Evolutionary conservation across 306 rosid species (phyloP).

Genomic region (Sicyos baderoa): DNA sequence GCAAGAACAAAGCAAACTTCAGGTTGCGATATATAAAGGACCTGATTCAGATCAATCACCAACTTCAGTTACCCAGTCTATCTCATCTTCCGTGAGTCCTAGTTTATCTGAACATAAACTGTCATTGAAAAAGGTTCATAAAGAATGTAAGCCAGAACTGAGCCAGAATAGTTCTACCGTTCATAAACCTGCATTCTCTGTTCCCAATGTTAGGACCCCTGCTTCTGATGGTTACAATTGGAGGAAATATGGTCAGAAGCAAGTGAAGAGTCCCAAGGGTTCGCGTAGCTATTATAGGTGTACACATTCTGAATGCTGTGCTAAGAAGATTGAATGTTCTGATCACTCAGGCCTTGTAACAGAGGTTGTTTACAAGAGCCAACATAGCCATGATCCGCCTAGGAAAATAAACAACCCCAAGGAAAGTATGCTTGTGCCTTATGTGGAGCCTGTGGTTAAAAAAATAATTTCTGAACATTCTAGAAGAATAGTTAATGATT

Average conservation of each 20-base stretch:
- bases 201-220: slow-evolving; percentile 44
- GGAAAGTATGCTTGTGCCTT: slow-evolving; percentile 38
- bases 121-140: slow-evolving; percentile 29
- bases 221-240: slow-evolving; percentile 90
- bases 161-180: slow-evolving; percentile 37
- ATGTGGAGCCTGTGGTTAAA: slow-evolving; percentile 37
- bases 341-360: slow-evolving; percentile 50
- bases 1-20: slow-evolving; percentile 41
- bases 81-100: slow-evolving; percentile 48
- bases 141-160: slow-evolving; percentile 18
- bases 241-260: slow-evolving; percentile 99
- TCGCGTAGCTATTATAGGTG: slow-evolving; percentile 91
- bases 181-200: slow-evolving; percentile 34
- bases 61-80: slow-evolving; percentile 67
- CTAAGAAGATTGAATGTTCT: slow-evolving; percentile 82
- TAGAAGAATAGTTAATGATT: slow-evolving; percentile 30
- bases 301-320: slow-evolving; percentile 58
- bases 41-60: slow-evolving; percentile 48
- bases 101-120: slow-evolving; percentile 28
- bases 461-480: slow-evolving; percentile 35
- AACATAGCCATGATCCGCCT: slow-evolving; percentile 78
- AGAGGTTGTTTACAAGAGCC: slow-evolving; percentile 68
- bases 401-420: slow-evolving; percentile 38
- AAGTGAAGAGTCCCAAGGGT: slow-evolving; percentile 91
- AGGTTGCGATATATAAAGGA: slow-evolving; percentile 31